phyloP scores from a whole-genome alignment of 352 stramenopile genomes.

The Globisporangium cederbergense region DNA sequence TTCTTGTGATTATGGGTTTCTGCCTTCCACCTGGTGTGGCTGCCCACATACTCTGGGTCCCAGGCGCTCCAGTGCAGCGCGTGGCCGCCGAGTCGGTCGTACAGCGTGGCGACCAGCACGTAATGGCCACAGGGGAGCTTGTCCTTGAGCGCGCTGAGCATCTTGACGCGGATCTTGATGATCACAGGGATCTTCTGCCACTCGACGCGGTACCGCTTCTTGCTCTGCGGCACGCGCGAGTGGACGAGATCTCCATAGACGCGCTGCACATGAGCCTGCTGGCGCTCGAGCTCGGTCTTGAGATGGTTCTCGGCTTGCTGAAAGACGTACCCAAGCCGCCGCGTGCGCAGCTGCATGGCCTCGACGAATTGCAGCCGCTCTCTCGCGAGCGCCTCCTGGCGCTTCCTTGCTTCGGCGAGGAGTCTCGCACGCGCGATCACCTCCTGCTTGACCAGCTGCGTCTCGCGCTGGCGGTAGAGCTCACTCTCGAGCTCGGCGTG shows the following conservation, averaged over 20 bases:
- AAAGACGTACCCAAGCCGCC: conserved; percentile 66
- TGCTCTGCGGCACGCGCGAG: conserved; percentile 33
- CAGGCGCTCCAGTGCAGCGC: conserved; percentile 72
- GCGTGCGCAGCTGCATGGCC: conserved; percentile 37
- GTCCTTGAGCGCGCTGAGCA: conserved; percentile 80
- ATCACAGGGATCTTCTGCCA: conserved; percentile 74
- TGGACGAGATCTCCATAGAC: conserved; percentile 52
- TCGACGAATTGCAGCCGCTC: conserved; percentile 48
- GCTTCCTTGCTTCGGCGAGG: conserved; percentile 32
- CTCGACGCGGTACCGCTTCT: conserved; percentile 62
- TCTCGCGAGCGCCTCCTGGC: conserved; percentile 34
- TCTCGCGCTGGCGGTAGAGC: conserved; percentile 46
- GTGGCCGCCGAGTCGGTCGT: conserved; percentile 80
- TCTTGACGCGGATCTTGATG: conserved; percentile 56
- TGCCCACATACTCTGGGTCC: conserved; percentile 34
- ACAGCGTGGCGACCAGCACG: conserved; percentile 80
- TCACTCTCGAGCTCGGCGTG: conserved; percentile 47
- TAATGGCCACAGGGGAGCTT: conserved; percentile 79
- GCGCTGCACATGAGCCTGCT: conserved; percentile 63
- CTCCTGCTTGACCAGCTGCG: conserved; percentile 44
- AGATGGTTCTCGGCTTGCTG: conserved; percentile 66
- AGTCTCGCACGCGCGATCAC: conserved; percentile 28
- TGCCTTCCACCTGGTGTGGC: neutral
- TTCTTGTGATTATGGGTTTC: conserved; percentile 11
- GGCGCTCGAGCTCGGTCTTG: conserved; percentile 40